Conservation (phyloP, 2,329 filamentous ascomycete species). For the Ophiostoma quercus region DNA sequence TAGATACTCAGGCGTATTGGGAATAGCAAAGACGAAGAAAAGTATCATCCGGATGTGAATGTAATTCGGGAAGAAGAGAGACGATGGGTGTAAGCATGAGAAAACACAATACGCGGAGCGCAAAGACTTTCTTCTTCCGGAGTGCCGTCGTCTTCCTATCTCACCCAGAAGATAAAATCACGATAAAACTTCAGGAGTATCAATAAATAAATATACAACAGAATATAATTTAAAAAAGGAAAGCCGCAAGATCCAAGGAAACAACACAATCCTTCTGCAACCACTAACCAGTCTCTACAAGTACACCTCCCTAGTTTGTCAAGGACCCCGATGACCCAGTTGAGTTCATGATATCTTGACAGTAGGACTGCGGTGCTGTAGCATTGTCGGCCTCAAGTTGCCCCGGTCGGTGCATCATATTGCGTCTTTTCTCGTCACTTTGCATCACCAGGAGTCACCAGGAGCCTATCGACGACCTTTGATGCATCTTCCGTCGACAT, state of each 20-base stretch:
- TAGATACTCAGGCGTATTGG: background rate
- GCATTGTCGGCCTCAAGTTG: background rate
- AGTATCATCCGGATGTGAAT: background rate
- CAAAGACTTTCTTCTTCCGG: background rate
- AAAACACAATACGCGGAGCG: background rate
- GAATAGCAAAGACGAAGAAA: background rate
- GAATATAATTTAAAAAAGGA: background rate
- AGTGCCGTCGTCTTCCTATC: background rate
- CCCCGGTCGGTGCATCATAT: background rate
- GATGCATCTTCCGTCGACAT: background rate
- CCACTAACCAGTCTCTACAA: background rate
- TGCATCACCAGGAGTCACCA: background rate
- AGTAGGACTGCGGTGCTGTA: background rate
- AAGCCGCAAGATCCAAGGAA: background rate
- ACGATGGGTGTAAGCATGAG: background rate
- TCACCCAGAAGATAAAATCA: background rate
- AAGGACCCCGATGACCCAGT: background rate
- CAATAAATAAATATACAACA: background rate
- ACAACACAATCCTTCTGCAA: background rate
- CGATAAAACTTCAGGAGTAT: too few relatives aligned
- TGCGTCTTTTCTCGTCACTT: constrained; percentile 1
- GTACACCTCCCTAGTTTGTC: background rate
- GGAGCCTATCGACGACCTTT: background rate
- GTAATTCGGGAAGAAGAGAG: background rate
- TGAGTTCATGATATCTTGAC: background rate